phyloP scores from a whole-genome alignment of 805 yeast genomes.

The Saccharomycopsis fodiens region DNA sequence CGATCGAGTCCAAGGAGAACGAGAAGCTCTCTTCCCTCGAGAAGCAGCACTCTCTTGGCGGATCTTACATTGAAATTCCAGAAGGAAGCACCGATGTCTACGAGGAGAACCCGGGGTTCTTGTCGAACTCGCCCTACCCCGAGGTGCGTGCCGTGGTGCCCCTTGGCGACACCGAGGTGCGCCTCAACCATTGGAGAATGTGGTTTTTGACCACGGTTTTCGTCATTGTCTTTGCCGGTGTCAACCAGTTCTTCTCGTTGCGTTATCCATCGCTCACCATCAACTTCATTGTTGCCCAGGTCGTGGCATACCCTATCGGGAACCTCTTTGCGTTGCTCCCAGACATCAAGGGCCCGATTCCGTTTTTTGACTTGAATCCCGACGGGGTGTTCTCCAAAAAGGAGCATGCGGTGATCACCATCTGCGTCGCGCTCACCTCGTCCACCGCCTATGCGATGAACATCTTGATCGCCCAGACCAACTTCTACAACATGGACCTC shows the following conservation, averaged over 20 bases:
- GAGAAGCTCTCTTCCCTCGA: neutral
- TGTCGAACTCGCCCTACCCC: conserved; percentile 24
- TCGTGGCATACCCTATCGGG: conserved; percentile 57
- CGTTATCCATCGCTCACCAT: conserved; percentile 48
- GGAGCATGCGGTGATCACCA: conserved; percentile 52
- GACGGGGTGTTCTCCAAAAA: conserved; percentile 44
- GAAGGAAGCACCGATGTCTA: conserved; percentile 8
- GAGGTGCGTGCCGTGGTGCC: conserved; percentile 63
- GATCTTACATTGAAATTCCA: conserved; percentile 14
- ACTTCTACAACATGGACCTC: conserved; percentile 37
- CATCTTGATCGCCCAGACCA: conserved; percentile 43
- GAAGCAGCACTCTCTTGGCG: neutral
- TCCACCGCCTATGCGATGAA: conserved; percentile 53
- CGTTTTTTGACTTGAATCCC: conserved; percentile 38
- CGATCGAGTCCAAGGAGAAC: neutral
- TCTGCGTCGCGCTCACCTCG: conserved; percentile 41
- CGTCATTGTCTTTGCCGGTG: conserved; percentile 49
- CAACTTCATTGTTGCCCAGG: conserved; percentile 46
- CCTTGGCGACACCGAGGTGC: conserved; percentile 39
- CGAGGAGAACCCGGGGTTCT: conserved; percentile 7
- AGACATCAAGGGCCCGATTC: conserved; percentile 32
- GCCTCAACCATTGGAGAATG: conserved; percentile 47
- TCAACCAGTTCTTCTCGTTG: conserved; percentile 51
- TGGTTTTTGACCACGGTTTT: conserved; percentile 46
- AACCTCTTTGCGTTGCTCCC: conserved; percentile 28